Evolutionary conservation across 1,284 basidiomycete species (phyloP), one percentile per base, ranked within the genome.

Genomic region (Cryptococcus sp.): DNA sequence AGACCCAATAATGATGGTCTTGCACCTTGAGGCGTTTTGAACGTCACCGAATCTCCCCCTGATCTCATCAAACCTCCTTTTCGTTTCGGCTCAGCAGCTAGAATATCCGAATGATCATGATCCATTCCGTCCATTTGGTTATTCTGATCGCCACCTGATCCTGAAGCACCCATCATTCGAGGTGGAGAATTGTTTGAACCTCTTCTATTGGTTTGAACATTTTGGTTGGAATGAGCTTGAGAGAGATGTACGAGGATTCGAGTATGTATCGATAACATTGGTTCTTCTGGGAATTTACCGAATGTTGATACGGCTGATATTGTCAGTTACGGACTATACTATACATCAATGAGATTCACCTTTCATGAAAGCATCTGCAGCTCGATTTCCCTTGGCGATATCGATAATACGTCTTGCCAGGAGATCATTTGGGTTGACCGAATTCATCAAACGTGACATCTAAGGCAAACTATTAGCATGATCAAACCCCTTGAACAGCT

Each of bases 1-100:
- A 97, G 80, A 0, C 93, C 92, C 0, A 96, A 83, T 1, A 90
- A 66, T 2, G 91, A 95, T 0, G 83, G 86, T 14, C 88, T 76
- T 30, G 86, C 82, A 59, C 82, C 85, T 0, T 83, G 81, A 0
- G 89, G 89, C 66, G 84, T 80, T 52, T 83, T 82, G 76, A 93
- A 94, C 0, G 84, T 84, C 62, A 91, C 89, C 71, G 80, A 81
- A 34, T 80, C 80, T 55, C 57, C 59, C 3, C 86, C 87, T 14
- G 77, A 78, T 48, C 85, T 80, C 73, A 89, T 80, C 10, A 92
- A 77, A 0, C 90, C 90, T 35, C 90, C 90, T 53, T 83, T 83
- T n/a, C 88, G 79, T 6, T 79, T 76, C 1, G 84, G 84, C 31
- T 90, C 89, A 5, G 89, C 87, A 61, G 88, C 86, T 5, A 93